Percentiles rank a stretch among this genome's conserved stretches.
These are phyloP conservation scores for Priceomyces fermenticarens DNA, from an alignment of 805 yeast genomes.

Conservation along the genomic window DNA sequence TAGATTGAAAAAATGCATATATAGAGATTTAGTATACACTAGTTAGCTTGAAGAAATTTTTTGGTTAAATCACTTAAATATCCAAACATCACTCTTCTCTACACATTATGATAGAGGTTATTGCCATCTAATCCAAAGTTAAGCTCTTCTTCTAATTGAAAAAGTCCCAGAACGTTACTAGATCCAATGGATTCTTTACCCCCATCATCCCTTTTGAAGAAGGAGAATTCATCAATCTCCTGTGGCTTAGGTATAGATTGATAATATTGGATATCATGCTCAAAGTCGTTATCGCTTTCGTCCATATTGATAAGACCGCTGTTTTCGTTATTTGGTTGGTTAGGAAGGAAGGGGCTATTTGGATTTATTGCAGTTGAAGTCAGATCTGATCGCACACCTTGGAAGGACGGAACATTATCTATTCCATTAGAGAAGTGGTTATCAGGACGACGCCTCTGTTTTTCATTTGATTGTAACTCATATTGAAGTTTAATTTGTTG, in stretches of 20 bases:
- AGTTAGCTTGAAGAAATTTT: not conserved
- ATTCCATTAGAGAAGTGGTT: constrained; percentile 10
- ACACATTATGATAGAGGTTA: constrained; percentile 13
- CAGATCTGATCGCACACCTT: constrained; percentile 1
- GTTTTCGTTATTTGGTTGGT: not conserved
- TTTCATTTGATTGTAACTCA: constrained; percentile 28
- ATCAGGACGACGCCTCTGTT: constrained; percentile 17
- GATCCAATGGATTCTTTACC: constrained; percentile 5
- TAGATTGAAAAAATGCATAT: constrained; percentile 6
- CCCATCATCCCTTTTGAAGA: constrained; percentile 9
- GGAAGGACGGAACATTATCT: not conserved
- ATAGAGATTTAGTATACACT: not conserved
- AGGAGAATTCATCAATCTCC: constrained; percentile 38
- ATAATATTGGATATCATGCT: constrained; percentile 26
- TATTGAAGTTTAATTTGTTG: constrained; percentile 38
- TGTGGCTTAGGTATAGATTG: constrained; percentile 43
- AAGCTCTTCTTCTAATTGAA: constrained; percentile 41
- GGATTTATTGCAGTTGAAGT: constrained; percentile 10
- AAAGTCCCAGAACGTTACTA: constrained; percentile 24
- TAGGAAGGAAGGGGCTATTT: not conserved
- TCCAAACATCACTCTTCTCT: not conserved
- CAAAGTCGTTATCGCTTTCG: constrained; percentile 10
- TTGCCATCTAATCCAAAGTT: constrained; percentile 45
- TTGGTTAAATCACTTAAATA: not conserved
- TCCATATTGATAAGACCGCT: not conserved